Evolutionary conservation across 73 alveolate genomes (phyloP).

Genomic region (Tetrahymena borealis): DNA sequence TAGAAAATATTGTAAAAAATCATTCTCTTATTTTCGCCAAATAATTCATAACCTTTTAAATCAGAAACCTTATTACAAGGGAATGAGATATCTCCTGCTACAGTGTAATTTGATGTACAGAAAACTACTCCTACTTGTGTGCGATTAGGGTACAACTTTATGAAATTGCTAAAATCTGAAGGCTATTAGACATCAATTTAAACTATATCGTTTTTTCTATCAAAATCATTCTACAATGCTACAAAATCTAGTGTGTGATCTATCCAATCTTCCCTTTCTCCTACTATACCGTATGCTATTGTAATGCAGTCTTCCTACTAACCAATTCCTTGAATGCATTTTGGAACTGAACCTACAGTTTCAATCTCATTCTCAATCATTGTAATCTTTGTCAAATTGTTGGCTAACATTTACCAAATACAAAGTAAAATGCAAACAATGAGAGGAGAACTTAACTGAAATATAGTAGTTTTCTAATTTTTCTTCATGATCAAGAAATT

Average conservation of each 20-base stretch:
- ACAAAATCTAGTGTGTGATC: slow-evolving; percentile 31
- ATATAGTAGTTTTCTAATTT: background rate
- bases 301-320: slow-evolving; percentile 51
- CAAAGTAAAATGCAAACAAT: background rate
- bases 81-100: slow-evolving; percentile 36
- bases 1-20: slow-evolving; percentile 23
- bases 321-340: slow-evolving; percentile 30
- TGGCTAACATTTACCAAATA: background rate
- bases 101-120: slow-evolving; percentile 42
- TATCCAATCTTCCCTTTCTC: slow-evolving; percentile 15
- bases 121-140: slow-evolving; percentile 53
- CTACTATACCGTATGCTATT: slow-evolving; percentile 63
- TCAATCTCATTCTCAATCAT: background rate
- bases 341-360: slow-evolving; percentile 12
- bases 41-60: background rate
- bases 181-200: slow-evolving; percentile 7
- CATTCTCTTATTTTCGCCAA: background rate
- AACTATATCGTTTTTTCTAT: slow-evolving; percentile 34
- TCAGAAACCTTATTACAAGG: background rate
- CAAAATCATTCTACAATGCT: slow-evolving; percentile 27
- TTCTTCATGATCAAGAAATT: background rate
- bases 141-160: slow-evolving; percentile 20
- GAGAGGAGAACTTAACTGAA: background rate
- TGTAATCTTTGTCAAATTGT: background rate
- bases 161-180: slow-evolving; percentile 28